Evolutionary conservation across 208 protist genomes (phyloP), one percentile per base, ranked within the genome.

Genomic region (Porcisia deanei): DNA sequence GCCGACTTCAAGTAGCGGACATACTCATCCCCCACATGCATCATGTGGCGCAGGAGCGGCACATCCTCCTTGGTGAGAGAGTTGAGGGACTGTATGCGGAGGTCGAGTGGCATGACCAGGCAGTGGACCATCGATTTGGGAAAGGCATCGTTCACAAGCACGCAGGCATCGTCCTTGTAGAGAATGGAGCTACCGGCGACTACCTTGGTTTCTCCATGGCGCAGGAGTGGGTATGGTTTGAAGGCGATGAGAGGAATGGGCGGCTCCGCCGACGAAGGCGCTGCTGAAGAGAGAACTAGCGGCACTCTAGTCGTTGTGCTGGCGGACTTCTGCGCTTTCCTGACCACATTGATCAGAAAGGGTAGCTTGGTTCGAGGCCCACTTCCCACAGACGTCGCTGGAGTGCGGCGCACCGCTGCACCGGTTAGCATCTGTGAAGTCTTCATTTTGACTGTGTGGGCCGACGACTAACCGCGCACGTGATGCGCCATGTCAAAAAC

Each of bases 91-190:
- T 77, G 68, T 25, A 97, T 74, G 14, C 76, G 80, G 12, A 86
- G 71, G 60, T 97, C 91, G 22, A 91, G 78, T 47, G 93, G 93
- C 83, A 97, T 85, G 25, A 97, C 83, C 18, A 97, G 84, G 67
- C 89, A 93, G 82, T 97, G 93, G 66, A 96, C 71, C 30, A 67
- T 69, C n/a, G 93, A 91, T 75, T 97, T 97, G n/a, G 93, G 93
- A 75, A 82, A 97, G 1, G 85, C 91, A 76, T 97, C 93, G 64
- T 96, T 96, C 47, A 97, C 91, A 8, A 97, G 39, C 18, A 93
- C 76, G 74, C 90, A 95, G 53, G 82, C 68, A 6, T 87, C 71
- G 67, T 97, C 91, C 77, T 92, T 91, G 81, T 93, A 97, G 6
- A 97, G 81, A 25, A 95, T 74, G 8, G 80, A 71, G 77, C 85